Evolutionary conservation across 345 rosid genomes (phyloP).

Genomic region (Lumnitzera racemosa): DNA sequence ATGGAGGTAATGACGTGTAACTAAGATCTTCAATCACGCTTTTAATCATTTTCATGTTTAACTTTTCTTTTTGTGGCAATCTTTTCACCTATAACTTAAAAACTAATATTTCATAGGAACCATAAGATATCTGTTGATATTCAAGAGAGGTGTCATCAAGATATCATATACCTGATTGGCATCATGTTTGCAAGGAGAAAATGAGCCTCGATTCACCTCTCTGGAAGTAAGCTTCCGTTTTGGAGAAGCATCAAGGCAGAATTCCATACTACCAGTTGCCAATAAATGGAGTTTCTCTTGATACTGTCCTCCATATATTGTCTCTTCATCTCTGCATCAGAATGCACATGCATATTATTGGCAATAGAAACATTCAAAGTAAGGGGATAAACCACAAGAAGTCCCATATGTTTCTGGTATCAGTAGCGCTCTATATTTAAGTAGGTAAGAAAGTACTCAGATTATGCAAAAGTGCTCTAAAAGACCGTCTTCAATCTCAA

Average conservation of each 20-base stretch:
- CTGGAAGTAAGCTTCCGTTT: constrained; percentile 57
- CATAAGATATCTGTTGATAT: too few relatives aligned
- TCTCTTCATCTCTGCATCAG: constrained; percentile 45
- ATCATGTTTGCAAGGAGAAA: constrained; percentile 60
- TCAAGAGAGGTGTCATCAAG: not conserved
- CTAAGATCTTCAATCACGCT: too few relatives aligned
- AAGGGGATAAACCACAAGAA: not conserved
- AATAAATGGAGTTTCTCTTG: constrained; percentile 41
- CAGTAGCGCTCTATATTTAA: too few relatives aligned
- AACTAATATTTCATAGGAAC: too few relatives aligned
- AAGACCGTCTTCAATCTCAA: too few relatives aligned
- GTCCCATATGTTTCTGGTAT: too few relatives aligned
- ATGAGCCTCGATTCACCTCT: constrained; percentile 44
- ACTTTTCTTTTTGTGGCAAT: too few relatives aligned
- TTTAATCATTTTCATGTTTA: too few relatives aligned
- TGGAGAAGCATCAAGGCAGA: constrained; percentile 72
- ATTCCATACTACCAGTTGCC: constrained; percentile 41
- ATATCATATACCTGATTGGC: constrained; percentile 64
- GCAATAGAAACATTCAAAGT: not conserved
- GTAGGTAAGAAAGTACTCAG: too few relatives aligned
- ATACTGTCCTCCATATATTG: constrained; percentile 25
- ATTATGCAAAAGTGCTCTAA: too few relatives aligned
- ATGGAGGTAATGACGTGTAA: not conserved
- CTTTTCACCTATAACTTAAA: too few relatives aligned
- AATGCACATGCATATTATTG: constrained; percentile 3